A percentile compares a stretch with the other conserved stretches of the same genome.
phyloP scores from a whole-genome alignment of 345 rosid species.

The Angophora floribunda region DNA sequence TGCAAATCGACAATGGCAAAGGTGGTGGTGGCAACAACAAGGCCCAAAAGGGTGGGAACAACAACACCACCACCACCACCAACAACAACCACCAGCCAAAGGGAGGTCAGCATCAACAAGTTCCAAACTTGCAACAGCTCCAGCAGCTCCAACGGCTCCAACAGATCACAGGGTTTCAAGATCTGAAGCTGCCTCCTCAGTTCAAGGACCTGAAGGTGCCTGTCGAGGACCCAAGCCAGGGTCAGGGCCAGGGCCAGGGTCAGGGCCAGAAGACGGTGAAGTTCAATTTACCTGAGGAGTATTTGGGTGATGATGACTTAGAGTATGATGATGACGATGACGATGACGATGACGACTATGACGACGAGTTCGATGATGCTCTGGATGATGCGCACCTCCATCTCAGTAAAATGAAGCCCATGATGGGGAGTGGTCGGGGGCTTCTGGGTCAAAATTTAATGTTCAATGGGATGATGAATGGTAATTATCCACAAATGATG shows the following conservation, averaged over 20 bases:
- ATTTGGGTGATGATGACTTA: conserved; percentile 26
- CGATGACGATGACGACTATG: conserved; percentile 33
- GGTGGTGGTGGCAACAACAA: conserved; percentile 34
- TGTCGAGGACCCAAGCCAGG: background rate
- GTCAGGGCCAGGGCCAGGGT: conserved; percentile 21
- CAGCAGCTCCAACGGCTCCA: conserved; percentile 58
- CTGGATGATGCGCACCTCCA: conserved; percentile 28
- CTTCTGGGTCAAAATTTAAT: conserved; percentile 23
- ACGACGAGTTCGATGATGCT: conserved; percentile 29
- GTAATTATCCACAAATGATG: conserved; percentile 43
- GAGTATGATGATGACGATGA: conserved; percentile 27
- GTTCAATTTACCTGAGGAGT: conserved; percentile 40
- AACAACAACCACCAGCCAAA: conserved; percentile 29
- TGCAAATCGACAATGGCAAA: conserved; percentile 40
- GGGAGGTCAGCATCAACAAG: conserved; percentile 20
- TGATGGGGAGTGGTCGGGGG: conserved; percentile 25
- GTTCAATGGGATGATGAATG: conserved; percentile 40
- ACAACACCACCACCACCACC: background rate
- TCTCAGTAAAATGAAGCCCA: conserved; percentile 37
- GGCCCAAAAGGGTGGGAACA: conserved; percentile 29
- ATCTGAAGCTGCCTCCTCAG: conserved; percentile 42
- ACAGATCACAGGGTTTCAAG: conserved; percentile 62
- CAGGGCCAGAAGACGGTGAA: conserved; percentile 56
- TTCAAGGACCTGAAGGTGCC: conserved; percentile 41
- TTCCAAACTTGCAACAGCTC: conserved; percentile 19